Base-by-base conservation (phyloP, 1,139 yeast genomes). In the Kodamaea fungicola region DNA sequence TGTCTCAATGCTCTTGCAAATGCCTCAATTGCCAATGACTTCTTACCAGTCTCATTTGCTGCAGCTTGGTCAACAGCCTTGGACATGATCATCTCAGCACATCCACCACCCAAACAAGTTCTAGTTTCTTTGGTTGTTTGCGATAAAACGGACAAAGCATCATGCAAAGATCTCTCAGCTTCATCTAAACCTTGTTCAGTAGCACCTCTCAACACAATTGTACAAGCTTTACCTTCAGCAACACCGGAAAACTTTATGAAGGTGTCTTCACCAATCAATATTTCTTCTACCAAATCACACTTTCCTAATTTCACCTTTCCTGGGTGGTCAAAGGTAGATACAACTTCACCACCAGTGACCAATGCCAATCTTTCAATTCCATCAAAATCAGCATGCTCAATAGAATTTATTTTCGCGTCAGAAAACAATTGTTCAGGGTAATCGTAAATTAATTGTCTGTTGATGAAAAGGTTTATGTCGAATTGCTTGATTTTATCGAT, bases 331-430 rank as follows among this genome's bases (percentile, higher is more conserved):
- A 92, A 94, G 1, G 98, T 92, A 8, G 97, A 90, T 3, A 84
- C 96, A 40, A 94, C 97, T 67, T 92, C 98, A 54, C 96, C 98
- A 35, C 98, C 98, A 6, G 97, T 90, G 21, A 90, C 98, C 34
- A 92, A 72, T 4, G 98, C 96, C 50, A 92, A 76, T 59, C 98
- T 82, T 69, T 92, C 98, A 42, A 92, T 89, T 52, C 98, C 99
- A 57, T 88, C 98, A 52, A 94, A 94, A 63, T 94, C 99, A 13
- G 98, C 98, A 57, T 94, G 98, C 66, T 92, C 98, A 47, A 92
- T 88, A 25, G 97, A 82, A 64, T 88, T 90, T 54, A 92, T 85
- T 41, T 83, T 80, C 31, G 88, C 65, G 54, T 92, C 98, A 6
- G 95, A 78, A 57, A 92, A 87, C 49, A 92, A 72, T 62, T 88